Evolutionary conservation across 2,329 filamentous ascomycete species (phyloP).

Genomic region (Penicillium brasilianum): DNA sequence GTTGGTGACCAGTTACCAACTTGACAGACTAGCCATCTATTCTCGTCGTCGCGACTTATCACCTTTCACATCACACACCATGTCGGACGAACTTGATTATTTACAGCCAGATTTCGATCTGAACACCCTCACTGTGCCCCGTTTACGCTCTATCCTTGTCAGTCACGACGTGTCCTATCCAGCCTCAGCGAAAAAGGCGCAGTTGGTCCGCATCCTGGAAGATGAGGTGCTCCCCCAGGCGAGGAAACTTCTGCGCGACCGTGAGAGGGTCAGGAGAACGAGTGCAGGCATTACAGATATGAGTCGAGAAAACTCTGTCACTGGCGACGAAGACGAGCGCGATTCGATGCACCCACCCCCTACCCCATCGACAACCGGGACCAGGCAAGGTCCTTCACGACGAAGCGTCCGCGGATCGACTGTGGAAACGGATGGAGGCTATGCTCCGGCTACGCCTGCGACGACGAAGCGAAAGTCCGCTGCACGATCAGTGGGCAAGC

Average conservation of each 20-base stretch:
- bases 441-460: constrained; percentile 34
- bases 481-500: constrained; percentile 43
- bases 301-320: constrained; percentile 67
- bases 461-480: constrained; percentile 39
- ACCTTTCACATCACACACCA: constrained; percentile 27
- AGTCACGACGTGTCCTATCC: constrained; percentile 85
- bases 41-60: not conserved
- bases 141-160: constrained; percentile 87
- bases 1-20: not conserved
- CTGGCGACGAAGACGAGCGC: constrained; percentile 63
- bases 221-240: constrained; percentile 78
- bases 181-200: constrained; percentile 86
- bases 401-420: constrained; percentile 54
- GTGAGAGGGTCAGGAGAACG: constrained; percentile 80
- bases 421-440: constrained; percentile 42
- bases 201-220: constrained; percentile 84
- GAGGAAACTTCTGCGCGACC: constrained; percentile 73
- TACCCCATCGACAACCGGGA: constrained; percentile 60
- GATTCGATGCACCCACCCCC: constrained; percentile 55
- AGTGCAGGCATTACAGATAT: constrained; percentile 80
- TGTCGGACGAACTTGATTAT: constrained; percentile 73
- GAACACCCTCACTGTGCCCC: constrained; percentile 79
- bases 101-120: constrained; percentile 87
- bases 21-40: not conserved
- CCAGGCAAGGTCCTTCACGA: constrained; percentile 58